Base-by-base conservation (phyloP, 2,329 filamentous ascomycete species). In the Arthrobotrys iridis region DNA sequence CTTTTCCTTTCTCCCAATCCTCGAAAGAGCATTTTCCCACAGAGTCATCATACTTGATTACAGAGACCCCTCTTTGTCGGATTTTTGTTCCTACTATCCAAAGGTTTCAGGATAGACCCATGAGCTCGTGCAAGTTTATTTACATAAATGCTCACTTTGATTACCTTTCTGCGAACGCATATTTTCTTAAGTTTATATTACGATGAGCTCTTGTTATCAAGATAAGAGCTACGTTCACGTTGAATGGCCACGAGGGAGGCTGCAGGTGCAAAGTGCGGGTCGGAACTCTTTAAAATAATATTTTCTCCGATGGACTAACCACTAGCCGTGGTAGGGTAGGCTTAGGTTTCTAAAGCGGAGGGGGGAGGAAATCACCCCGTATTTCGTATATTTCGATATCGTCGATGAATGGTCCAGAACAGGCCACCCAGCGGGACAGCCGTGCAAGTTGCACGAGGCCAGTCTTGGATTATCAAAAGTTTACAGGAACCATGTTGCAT, bases 341-440 rank as follows among this genome's bases (percentile, higher is more conserved):
- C 15, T 52, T 15, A 3, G 33, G 5, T 11, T 40, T 33, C 58
- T 26, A 46, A 55, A 65, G 57, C 22, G 30, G n/a, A n/a, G n/a
- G n/a, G n/a, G n/a, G n/a, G n/a, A 57, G 48, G 62, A 15, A 52
- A 57, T 26, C 48, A 24, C 11, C 18, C 26, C 11, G 62, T 66
- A 66, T 57, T 45, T 46, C 35, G 48, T 30, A 28, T 10, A 24
- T 37, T 33, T 28, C 52, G 13, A 22, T 41, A n/a, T n/a, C n/a
- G n/a, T n/a, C 43, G 26, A 26, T 26, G 28, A 37, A 46, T 37
- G 24, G 24, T 35, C 28, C 50, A 55, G 24, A 40, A 10, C 8
- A 50, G 24, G 28, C n/a, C n/a, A 48, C 13, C 15, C 40, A 50
- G 41, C 40, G 58, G 41, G 3, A 63, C 35, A 26, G 59, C 30